phyloP scores from a whole-genome alignment of 257 asterid genomes.

The Nicotiana otophora region DNA sequence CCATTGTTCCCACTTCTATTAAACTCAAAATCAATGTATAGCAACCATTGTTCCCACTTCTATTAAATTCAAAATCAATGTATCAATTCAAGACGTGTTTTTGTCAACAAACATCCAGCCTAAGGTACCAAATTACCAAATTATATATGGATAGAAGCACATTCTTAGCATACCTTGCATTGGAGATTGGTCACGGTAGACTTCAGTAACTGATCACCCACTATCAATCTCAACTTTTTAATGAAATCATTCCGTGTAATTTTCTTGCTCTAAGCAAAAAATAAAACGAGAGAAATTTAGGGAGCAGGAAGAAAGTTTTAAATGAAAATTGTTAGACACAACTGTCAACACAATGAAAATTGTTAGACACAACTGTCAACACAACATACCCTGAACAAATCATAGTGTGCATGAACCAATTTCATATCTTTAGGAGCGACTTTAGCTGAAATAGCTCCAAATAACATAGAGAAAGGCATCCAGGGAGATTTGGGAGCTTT shows the following conservation, averaged over 20 bases:
- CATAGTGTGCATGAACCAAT: slow-evolving; percentile 25
- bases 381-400: slow-evolving; percentile 30
- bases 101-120: neutral
- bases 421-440: slow-evolving; percentile 23
- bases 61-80: neutral
- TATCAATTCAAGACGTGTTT: neutral
- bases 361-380: neutral
- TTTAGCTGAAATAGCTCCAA: slow-evolving; percentile 28
- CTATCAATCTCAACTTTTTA: slow-evolving; percentile 28
- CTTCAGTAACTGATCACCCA: slow-evolving; percentile 33
- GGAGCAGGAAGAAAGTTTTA: neutral
- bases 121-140: neutral
- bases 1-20: neutral
- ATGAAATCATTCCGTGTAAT: slow-evolving; percentile 29
- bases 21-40: neutral
- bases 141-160: neutral
- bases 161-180: slow-evolving; percentile 16
- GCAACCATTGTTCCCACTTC: neutral
- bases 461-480: slow-evolving; percentile 34
- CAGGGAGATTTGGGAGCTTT: slow-evolving; percentile 37
- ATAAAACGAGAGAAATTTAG: neutral
- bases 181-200: slow-evolving; percentile 26
- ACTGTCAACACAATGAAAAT: neutral
- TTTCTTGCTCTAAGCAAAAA: slow-evolving; percentile 19
- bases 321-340: neutral